Percentiles rank a stretch among this genome's conserved stretches.
Conservation (phyloP, 257 asterid species). For the Pogostemon cablin region DNA sequence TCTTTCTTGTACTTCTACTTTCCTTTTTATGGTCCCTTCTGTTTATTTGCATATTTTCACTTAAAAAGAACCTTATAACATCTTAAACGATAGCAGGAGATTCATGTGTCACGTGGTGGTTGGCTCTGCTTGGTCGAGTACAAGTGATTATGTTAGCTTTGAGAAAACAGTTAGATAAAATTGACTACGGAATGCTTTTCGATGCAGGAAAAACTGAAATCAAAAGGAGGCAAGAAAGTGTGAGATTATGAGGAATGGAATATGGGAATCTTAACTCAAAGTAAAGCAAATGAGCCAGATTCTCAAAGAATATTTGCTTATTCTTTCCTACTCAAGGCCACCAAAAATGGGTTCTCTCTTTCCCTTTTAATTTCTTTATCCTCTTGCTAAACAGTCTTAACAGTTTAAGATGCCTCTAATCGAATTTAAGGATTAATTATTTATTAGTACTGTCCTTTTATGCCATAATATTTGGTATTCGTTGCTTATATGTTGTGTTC, state of each 20-base stretch:
- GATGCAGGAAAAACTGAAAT: constrained; percentile 33
- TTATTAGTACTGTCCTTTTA: constrained; percentile 30
- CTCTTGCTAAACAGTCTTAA: constrained; percentile 38
- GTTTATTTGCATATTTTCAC: constrained; percentile 33
- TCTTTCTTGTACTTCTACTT: constrained; percentile 48
- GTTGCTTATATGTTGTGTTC: neutral
- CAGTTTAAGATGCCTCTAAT: constrained; percentile 47
- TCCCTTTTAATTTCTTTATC: constrained; percentile 30
- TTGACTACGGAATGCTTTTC: constrained; percentile 61
- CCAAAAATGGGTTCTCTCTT: constrained; percentile 66
- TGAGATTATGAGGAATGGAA: constrained; percentile 61
- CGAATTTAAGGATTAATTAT: constrained; percentile 28
- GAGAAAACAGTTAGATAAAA: constrained; percentile 24
- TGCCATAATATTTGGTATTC: constrained; percentile 4
- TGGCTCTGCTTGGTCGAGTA: constrained; percentile 31
- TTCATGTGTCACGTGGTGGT: constrained; percentile 17
- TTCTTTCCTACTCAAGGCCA: constrained; percentile 65
- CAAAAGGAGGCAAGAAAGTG: constrained; percentile 17
- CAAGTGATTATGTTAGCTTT: too few species aligned
- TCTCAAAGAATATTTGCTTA: constrained; percentile 64
- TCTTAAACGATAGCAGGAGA: constrained; percentile 42
- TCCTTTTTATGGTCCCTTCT: constrained; percentile 19
- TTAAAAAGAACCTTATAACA: constrained; percentile 25
- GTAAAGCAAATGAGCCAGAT: constrained; percentile 55
- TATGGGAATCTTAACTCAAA: constrained; percentile 65